Conservation (phyloP, 495 filamentous ascomycete genomes). For the Tuber indicum region DNA sequence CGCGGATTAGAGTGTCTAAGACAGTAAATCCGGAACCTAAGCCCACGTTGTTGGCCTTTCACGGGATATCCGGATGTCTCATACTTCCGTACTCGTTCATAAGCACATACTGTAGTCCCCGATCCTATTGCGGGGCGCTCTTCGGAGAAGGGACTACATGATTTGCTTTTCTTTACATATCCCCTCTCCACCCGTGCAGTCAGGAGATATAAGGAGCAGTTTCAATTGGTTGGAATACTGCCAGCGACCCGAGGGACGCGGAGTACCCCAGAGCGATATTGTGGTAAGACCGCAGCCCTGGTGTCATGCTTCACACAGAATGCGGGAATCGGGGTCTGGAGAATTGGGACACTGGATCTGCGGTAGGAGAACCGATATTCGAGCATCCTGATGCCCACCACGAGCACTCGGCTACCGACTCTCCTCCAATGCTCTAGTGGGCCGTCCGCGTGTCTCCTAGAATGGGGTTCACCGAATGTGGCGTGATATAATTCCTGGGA, state of each 20-base stretch:
- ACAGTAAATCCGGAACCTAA: background rate
- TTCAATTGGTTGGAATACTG: background rate
- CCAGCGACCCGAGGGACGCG: background rate
- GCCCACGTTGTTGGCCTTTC: background rate
- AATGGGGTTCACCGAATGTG: background rate
- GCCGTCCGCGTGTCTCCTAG: background rate
- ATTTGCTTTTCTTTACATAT: background rate
- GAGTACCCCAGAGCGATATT: background rate
- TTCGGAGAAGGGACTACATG: background rate
- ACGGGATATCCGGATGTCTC: background rate
- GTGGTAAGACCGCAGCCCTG: background rate
- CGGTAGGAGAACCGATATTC: background rate
- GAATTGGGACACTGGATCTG: background rate
- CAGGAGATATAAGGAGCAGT: background rate
- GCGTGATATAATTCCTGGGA: background rate
- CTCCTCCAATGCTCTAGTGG: background rate
- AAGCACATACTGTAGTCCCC: background rate
- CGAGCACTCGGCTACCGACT: background rate
- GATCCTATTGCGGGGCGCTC: background rate
- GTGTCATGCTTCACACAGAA: background rate
- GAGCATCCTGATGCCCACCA: background rate
- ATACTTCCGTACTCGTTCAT: background rate
- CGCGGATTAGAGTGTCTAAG: background rate
- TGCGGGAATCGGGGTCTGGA: background rate
- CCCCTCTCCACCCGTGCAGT: background rate